Evolutionary conservation across 2,329 filamentous ascomycete genomes (phyloP).

Genomic region (Scedosporium aurantiacum): DNA sequence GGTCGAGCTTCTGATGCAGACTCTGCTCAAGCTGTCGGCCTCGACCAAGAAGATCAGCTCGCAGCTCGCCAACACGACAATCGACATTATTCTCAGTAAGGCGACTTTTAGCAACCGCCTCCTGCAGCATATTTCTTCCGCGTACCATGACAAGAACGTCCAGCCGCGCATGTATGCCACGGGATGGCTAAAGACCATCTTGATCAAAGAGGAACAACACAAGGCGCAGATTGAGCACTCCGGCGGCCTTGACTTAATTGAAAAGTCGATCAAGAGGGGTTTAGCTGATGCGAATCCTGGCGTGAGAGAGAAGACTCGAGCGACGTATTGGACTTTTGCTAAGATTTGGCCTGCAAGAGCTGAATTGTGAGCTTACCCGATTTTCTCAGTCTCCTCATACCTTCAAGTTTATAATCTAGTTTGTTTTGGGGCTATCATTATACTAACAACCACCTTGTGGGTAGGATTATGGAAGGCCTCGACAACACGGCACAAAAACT

Average conservation of each 20-base stretch:
- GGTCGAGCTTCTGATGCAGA: conserved; percentile 83
- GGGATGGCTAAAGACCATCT: conserved; percentile 73
- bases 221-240: conserved; percentile 75
- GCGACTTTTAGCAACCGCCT: conserved; percentile 71
- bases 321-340: conserved; percentile 77
- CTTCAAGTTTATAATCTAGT: neutral
- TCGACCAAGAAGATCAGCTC: conserved; percentile 89
- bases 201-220: conserved; percentile 67
- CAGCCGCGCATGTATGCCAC: conserved; percentile 70
- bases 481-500: conserved; percentile 69
- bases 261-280: conserved; percentile 82
- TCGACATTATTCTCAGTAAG: conserved; percentile 70
- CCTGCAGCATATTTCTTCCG: conserved; percentile 73
- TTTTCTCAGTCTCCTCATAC: neutral
- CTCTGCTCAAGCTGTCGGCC: conserved; percentile 78
- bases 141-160: conserved; percentile 87
- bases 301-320: conserved; percentile 76
- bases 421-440: too few relatives aligned
- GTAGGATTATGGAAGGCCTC: conserved; percentile 65
- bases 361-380: conserved; percentile 46
- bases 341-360: conserved; percentile 68
- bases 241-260: conserved; percentile 70
- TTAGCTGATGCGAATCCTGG: conserved; percentile 82
- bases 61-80: conserved; percentile 67
- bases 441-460: neutral